These are phyloP conservation scores for Bisporella sp. DNA, from an alignment of 2,329 filamentous ascomycete genomes.

Conservation along the genomic window DNA sequence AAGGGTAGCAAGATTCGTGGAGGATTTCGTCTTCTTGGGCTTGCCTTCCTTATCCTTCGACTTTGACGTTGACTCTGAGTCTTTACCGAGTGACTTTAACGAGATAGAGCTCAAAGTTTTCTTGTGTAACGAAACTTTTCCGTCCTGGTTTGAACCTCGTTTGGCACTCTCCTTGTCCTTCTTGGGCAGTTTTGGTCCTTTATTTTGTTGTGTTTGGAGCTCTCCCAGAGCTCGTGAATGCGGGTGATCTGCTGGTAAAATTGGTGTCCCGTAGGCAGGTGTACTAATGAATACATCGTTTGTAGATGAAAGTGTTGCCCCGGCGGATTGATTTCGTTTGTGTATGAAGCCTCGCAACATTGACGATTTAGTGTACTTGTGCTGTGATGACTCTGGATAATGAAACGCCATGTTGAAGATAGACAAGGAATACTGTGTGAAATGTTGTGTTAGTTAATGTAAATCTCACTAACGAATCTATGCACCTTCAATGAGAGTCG, in stretches of 20 bases:
- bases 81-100: conserved; percentile 37
- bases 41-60: conserved; percentile 45
- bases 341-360: conserved; percentile 28
- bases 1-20: conserved; percentile 72
- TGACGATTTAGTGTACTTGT: conserved; percentile 15
- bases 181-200: conserved; percentile 32
- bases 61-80: conserved; percentile 27
- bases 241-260: conserved; percentile 30
- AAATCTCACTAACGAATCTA: neutral
- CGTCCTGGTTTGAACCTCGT: conserved; percentile 23
- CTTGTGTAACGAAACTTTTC: conserved; percentile 35
- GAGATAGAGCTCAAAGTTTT: conserved; percentile 36
- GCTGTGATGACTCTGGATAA: neutral
- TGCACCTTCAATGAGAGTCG: too few relatives aligned
- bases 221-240: conserved; percentile 45
- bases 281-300: conserved; percentile 15
- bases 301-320: conserved; percentile 16
- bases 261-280: conserved; percentile 23
- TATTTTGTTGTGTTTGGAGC: conserved; percentile 47
- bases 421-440: neutral
- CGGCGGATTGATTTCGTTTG: conserved; percentile 24
- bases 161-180: conserved; percentile 30
- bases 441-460: neutral
- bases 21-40: conserved; percentile 74
- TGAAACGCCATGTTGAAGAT: neutral